Base-by-base conservation (phyloP, 2,329 filamentous ascomycete genomes). In the Fusarium euwallaceae region DNA sequence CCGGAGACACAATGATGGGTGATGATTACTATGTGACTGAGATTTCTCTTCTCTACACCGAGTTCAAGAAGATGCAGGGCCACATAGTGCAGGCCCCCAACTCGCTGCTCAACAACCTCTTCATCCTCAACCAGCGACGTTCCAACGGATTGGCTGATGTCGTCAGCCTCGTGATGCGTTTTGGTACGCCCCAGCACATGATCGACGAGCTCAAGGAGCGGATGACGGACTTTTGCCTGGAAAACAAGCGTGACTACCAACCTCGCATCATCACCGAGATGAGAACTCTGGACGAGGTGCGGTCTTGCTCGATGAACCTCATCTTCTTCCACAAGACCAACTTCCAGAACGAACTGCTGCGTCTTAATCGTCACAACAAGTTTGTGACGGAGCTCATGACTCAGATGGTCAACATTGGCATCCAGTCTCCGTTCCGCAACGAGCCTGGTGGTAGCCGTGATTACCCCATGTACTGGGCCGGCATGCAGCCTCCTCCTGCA, bases 41-140 rank as follows among this genome's bases (percentile, higher is more conserved):
- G 80, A 97, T 98, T 65, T 93, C 95, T 2, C 88, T 98, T 1
- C 88, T 98, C 17, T 98, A 97, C 82, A 98, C 96, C 16, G 96
- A 98, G 80, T 98, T 98, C 87, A 98, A 98, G 88, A 98, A 98
- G 87, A 96, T 98, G 94, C 93, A 98, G 83, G 96, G 96, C 2
- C 95, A 98, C 78, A 93, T 98, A 27, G 96, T 98, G 0, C 96
- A 98, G 83, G 96, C 96, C 1, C 96, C 96, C 12, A 98, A 98
- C 88, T 97, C 93, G 67, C 92, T 98, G 41, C 89, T 98, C 65
- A 98, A 98, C 83, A 95, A 91, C 0, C 88, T 98, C 1, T 98
- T 98, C 84, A 97, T 98, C 72, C 91, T 98, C 53, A 98, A 98
- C 83, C 95, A 98, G 84, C 92, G 96, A 55, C 93, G 96, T 64